Base-by-base conservation (phyloP, 169 alveolate genomes). In the Plasmodium inui region DNA sequence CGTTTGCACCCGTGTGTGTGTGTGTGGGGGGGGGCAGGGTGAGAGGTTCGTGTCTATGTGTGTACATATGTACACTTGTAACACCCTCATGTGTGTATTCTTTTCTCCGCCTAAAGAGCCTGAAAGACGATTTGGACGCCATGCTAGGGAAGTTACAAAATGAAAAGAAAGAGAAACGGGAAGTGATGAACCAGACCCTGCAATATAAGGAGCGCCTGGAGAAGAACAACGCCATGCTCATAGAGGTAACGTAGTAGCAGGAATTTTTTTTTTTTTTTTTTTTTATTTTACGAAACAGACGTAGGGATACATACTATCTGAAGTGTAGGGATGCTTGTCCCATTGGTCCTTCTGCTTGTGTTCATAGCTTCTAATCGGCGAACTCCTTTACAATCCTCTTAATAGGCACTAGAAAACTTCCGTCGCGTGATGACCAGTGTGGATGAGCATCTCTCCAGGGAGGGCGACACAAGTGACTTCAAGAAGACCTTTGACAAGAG, bases 401-500 rank as follows among this genome's bases (percentile, higher is more conserved):
- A 71, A 34, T 28, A 86, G 93, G 44, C 81, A 30, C 67, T 86
- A 67, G 93, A 86, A 55, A 41, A 74, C 44, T 86, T 46, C 28
- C 93, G 71, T 14, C 85, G 32, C 12, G 67, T 74, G 80, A 74
- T 86, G 34, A 34, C 30, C 3, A 76, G 37, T 39, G 85, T 76
- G 26, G 93, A 86, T 53, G 46, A 86, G 30, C 61, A 74, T 53
- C 32, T 86, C 41, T 32, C 79, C 41, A 78, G 80, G 44, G 32
- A 86, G 44, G 81, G 80, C 10, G 37, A 55, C 22, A 57, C 14
- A 19, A 61, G 80, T 76, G 22, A 76, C 17, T 57, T 74, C 70
- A 86, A 53, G 41, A 28, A 44, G 30, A 32, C 19, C 41, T 74
- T 86, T 34, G 70, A 28, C 34, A 76, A 86, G 14, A 78, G 61